phyloP scores from a whole-genome alignment of 2,329 filamentous ascomycete species.

The Stagonosporopsis cucurbitacearum region DNA sequence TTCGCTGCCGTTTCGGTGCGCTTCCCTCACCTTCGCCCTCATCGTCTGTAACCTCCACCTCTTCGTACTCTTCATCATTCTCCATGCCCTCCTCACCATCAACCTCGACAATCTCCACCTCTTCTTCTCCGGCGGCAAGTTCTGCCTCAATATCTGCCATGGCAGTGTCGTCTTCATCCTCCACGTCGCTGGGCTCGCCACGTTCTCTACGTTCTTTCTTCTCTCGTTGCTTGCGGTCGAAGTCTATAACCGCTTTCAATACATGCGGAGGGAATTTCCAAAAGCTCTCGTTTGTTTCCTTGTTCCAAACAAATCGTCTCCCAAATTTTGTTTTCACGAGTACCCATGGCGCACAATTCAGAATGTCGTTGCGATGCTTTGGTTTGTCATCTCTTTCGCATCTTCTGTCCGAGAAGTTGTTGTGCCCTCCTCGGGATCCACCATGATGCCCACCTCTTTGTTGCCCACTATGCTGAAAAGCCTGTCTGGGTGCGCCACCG shows the following conservation, averaged over 20 bases:
- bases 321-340: slow-evolving; percentile 92
- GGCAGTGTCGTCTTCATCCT: slow-evolving; percentile 37
- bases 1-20: slow-evolving; percentile 58
- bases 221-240: slow-evolving; percentile 74
- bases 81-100: slow-evolving; percentile 52
- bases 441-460: slow-evolving; percentile 48
- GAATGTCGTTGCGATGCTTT: slow-evolving; percentile 78
- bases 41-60: slow-evolving; percentile 73
- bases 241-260: slow-evolving; percentile 73
- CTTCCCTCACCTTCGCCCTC: slow-evolving; percentile 57
- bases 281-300: slow-evolving; percentile 83
- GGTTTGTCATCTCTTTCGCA: slow-evolving; percentile 81
- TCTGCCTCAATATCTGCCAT: slow-evolving; percentile 45
- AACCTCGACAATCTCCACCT: slow-evolving; percentile 42
- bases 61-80: slow-evolving; percentile 77
- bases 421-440: slow-evolving; percentile 55
- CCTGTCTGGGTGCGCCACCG: slow-evolving; percentile 32
- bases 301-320: slow-evolving; percentile 88
- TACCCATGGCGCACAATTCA: slow-evolving; percentile 84
- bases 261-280: slow-evolving; percentile 94
- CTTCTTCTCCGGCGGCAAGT: slow-evolving; percentile 39
- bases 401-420: slow-evolving; percentile 65
- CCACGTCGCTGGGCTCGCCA: slow-evolving; percentile 47
- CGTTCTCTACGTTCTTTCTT: slow-evolving; percentile 63
- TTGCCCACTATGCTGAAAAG: slow-evolving; percentile 22